Conservation (phyloP, 495 filamentous ascomycete species). For the Patellaria atrata region DNA sequence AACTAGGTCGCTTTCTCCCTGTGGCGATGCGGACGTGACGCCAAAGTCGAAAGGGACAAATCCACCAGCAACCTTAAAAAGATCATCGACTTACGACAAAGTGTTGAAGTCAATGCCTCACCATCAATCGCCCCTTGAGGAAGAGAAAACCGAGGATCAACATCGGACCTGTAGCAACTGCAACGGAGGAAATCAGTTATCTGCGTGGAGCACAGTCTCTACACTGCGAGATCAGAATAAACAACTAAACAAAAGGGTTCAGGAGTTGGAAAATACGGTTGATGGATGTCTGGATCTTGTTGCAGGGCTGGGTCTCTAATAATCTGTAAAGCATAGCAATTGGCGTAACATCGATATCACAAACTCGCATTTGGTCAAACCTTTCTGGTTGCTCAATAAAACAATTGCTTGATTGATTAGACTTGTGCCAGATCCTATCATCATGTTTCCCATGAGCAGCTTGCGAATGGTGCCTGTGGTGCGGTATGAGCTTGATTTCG, state of each 20-base stretch:
- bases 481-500: too few species aligned
- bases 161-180: constrained; percentile 18
- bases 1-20: constrained; percentile 4
- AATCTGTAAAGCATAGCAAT: too few species aligned
- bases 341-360: too few species aligned
- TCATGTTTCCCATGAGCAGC: too few species aligned
- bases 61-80: constrained; percentile 2
- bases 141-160: constrained; percentile 13
- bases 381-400: too few species aligned
- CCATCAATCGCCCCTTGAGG: not conserved
- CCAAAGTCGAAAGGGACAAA: constrained; percentile 10
- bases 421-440: too few species aligned
- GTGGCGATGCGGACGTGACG: constrained; percentile 1
- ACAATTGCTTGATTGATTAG: too few species aligned
- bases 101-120: constrained; percentile 3
- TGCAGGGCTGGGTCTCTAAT: too few species aligned
- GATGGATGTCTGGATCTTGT: constrained; percentile 27
- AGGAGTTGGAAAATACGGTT: constrained; percentile 21
- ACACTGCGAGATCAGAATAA: constrained; percentile 20
- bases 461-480: too few species aligned
- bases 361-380: too few species aligned
- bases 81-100: constrained; percentile 13
- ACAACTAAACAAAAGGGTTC: constrained; percentile 16
- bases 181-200: constrained; percentile 14
- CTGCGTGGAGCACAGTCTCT: constrained; percentile 16